Percentiles rank a stretch among this genome's conserved stretches.
Evolutionary conservation across 2,329 filamentous ascomycete species (phyloP).

Genomic region (Uncinocarpus reesii): DNA sequence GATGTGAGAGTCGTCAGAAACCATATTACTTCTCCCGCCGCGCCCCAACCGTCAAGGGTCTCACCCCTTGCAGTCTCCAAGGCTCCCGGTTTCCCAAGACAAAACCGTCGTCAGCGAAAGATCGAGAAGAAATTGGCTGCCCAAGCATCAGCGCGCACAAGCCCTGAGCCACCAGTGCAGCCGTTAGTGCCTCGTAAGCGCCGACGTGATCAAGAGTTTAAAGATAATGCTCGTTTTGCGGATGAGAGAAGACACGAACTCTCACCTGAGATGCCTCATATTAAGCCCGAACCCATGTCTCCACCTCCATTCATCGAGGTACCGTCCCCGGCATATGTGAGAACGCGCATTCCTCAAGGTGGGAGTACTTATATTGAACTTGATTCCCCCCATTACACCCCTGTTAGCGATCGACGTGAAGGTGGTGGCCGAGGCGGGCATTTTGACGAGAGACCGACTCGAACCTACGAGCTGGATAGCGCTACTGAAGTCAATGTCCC

Average conservation of each 20-base stretch:
- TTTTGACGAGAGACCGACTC: constrained; percentile 30
- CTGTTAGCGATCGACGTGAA: constrained; percentile 29
- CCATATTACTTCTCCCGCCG: constrained; percentile 62
- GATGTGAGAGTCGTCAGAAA: constrained; percentile 58
- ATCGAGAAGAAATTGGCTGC: constrained; percentile 22
- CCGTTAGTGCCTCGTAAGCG: constrained; percentile 43
- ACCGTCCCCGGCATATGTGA: constrained; percentile 26
- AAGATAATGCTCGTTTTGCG: constrained; percentile 26
- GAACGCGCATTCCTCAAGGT: constrained; percentile 31
- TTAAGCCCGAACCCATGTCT: constrained; percentile 55
- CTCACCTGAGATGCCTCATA: constrained; percentile 40
- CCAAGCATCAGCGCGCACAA: constrained; percentile 32
- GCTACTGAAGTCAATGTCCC: constrained; percentile 27
- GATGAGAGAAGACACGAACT: constrained; percentile 27
- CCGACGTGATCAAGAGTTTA: constrained; percentile 38
- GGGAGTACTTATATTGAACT: constrained; percentile 42
- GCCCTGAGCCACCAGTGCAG: constrained; percentile 35
- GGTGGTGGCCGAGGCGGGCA: constrained; percentile 22
- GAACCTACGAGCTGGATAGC: constrained; percentile 21
- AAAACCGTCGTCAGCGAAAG: constrained; percentile 32
- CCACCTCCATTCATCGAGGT: constrained; percentile 46
- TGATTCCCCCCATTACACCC: constrained; percentile 33
- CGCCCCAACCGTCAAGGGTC: constrained; percentile 64
- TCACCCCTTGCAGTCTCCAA: constrained; percentile 48
- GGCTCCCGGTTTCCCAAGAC: constrained; percentile 46